Conservation (phyloP, 2,329 filamentous ascomycete species). For the Zymoseptoria crescenta region DNA sequence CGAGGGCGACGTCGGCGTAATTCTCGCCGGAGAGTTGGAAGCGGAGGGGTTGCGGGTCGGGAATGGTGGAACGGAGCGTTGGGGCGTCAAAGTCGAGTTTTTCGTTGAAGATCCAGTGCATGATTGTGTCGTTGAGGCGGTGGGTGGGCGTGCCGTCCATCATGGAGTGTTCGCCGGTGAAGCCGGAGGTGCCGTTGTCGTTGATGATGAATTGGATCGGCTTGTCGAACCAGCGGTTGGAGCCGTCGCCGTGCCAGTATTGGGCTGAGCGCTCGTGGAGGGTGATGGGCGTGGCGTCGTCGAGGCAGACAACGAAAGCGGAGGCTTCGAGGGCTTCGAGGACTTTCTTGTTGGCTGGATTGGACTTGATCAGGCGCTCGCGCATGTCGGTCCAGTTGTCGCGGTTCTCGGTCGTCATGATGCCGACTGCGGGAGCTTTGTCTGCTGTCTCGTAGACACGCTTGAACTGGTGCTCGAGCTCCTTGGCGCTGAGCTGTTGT, state of each 20-base stretch:
- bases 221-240: slow-evolving; percentile 97
- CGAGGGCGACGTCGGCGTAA: slow-evolving; percentile 68
- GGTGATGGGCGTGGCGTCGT: slow-evolving; percentile 84
- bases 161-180: slow-evolving; percentile 99
- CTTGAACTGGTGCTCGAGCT: slow-evolving; percentile 84
- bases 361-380: slow-evolving; percentile 64
- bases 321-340: slow-evolving; percentile 79
- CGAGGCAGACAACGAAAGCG: slow-evolving; percentile 86
- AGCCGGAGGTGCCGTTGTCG: slow-evolving; percentile 94
- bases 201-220: slow-evolving; percentile 96
- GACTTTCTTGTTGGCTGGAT: slow-evolving; percentile 67
- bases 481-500: slow-evolving; percentile 75
- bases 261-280: slow-evolving; percentile 90
- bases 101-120: slow-evolving; percentile 85
- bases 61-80: slow-evolving; percentile 68
- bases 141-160: slow-evolving; percentile 99
- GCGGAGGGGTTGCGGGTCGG: slow-evolving; percentile 67
- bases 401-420: slow-evolving; percentile 84
- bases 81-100: slow-evolving; percentile 84
- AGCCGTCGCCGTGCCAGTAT: slow-evolving; percentile 97
- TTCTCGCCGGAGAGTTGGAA: slow-evolving; percentile 73
- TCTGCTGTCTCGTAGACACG: slow-evolving; percentile 73
- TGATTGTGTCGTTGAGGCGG: slow-evolving; percentile 90
- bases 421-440: slow-evolving; percentile 66
- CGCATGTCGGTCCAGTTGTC: slow-evolving; percentile 84